A percentile compares a stretch with the other conserved stretches of the same genome.
Conservation (phyloP, 495 filamentous ascomycete species). For the Penicillium desertorum region DNA sequence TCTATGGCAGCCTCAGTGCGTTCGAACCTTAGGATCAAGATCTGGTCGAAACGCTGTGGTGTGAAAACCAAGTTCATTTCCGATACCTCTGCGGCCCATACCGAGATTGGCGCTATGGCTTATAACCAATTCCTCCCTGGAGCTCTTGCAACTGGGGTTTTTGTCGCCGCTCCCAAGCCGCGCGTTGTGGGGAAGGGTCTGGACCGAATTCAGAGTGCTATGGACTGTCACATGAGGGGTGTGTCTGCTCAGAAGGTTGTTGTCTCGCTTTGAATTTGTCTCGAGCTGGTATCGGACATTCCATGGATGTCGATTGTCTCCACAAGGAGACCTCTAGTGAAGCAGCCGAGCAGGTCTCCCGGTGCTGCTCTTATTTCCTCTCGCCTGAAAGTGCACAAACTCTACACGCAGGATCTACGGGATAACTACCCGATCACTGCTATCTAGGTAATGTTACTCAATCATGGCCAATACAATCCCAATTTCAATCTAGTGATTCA, state of each 20-base stretch:
- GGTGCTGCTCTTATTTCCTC: neutral
- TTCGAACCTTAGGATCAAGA: neutral
- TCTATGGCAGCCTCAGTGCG: neutral
- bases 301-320: neutral
- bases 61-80: slow-evolving; percentile 21
- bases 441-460: neutral
- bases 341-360: no score
- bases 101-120: slow-evolving; percentile 27
- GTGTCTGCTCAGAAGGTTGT: slow-evolving; percentile 40
- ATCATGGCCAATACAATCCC: neutral
- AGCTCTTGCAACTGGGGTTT: slow-evolving; percentile 27
- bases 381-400: neutral
- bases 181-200: slow-evolving; percentile 37
- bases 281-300: neutral
- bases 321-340: neutral
- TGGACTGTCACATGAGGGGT: slow-evolving; percentile 34
- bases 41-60: slow-evolving; percentile 8
- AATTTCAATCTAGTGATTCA: neutral
- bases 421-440: neutral
- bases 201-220: slow-evolving; percentile 34
- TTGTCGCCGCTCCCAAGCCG: slow-evolving; percentile 32
- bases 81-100: slow-evolving; percentile 21
- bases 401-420: no score
- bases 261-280: slow-evolving; percentile 9
- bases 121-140: slow-evolving; percentile 35